Conservation (phyloP, 2,329 filamentous ascomycete genomes). For the Alternaria rosae region DNA sequence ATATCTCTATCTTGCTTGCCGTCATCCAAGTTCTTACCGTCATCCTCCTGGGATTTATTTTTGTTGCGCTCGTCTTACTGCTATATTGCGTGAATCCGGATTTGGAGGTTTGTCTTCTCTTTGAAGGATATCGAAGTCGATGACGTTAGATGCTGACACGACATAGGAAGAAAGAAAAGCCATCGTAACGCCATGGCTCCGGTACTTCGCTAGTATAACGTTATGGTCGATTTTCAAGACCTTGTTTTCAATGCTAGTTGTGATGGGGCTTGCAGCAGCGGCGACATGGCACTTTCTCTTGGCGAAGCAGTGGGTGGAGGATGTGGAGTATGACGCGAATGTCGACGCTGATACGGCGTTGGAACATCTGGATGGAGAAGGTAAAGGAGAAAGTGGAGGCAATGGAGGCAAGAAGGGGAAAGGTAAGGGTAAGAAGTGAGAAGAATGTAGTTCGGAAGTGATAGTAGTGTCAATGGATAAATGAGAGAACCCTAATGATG, state of each 20-base stretch:
- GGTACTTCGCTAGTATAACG: slow-evolving; percentile 38
- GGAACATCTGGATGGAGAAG: slow-evolving; percentile 28
- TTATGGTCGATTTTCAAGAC: slow-evolving; percentile 29
- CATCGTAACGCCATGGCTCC: slow-evolving; percentile 55
- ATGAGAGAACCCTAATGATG: not conserved
- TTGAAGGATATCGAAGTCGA: not conserved
- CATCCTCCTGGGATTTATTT: slow-evolving; percentile 51
- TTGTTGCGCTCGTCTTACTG: slow-evolving; percentile 50
- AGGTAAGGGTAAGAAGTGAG: slow-evolving; percentile 14
- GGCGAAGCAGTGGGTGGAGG: slow-evolving; percentile 32
- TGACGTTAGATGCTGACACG: not conserved
- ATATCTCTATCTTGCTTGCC: slow-evolving; percentile 59
- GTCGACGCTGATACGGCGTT: slow-evolving; percentile 41
- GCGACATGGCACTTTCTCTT: slow-evolving; percentile 29
- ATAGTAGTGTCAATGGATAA: rapidly evolving
- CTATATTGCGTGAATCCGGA: slow-evolving; percentile 59
- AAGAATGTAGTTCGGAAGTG: not conserved
- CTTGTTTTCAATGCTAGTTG: not conserved
- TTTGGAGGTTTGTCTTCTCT: slow-evolving; percentile 42
- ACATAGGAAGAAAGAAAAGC: slow-evolving; percentile 45
- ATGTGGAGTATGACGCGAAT: slow-evolving; percentile 40
- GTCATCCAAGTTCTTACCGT: slow-evolving; percentile 58
- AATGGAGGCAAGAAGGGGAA: slow-evolving; percentile 8
- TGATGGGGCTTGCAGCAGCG: slow-evolving; percentile 8
- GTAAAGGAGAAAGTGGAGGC: not conserved